Evolutionary conservation across 2,329 filamentous ascomycete species (phyloP), one percentile per base, ranked within the genome.

Genomic region (Claviceps capensis): DNA sequence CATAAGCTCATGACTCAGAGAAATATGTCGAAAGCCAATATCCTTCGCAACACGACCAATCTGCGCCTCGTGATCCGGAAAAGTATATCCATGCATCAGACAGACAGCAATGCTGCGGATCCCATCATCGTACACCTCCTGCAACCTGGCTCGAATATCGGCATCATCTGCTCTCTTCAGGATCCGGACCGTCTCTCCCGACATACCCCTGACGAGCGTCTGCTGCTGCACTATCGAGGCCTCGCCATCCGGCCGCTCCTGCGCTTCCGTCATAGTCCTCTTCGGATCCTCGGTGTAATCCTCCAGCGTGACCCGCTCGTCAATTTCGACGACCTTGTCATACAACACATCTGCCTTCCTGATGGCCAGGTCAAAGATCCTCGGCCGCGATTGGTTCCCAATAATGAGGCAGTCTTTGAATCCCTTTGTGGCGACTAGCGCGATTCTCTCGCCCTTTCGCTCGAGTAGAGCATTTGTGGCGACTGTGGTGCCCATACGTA

Each of bases 401-500:
- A 88, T 88, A 30, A 77, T 74, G 4, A 88, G 69, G 56, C 82
- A 82, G 60, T 88, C 84, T 55, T 80, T 79, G 69, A 88, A 88
- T 0, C 85, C 85, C 52, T 79, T 82, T 1, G 83, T 87, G 0
- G 84, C 81, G 1, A 88, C 72, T 59, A 88, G 74, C 0, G 83
- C 85, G 56, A 85, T 82, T 41, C 75, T 75, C 58, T 86, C 83
- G 23, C 85, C 85, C 63, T 88, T 88, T 42, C 84, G 70, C 62
- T 88, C 85, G 1, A 88, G 68, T n/a, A 88, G 67, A 1, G 85
- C 85, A 63, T 88, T 88, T 0, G 85, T 88, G 1, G 85, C 85
- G 2, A 88, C 85, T 0, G 85, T 88, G 0, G 85, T 88, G n/a
- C 85, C 85, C 83, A 88, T 88, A 22, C 85, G 79, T 60, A 88